Evolutionary conservation across 495 filamentous ascomycete species (phyloP).

Genomic region (Jackrogersella minutella): DNA sequence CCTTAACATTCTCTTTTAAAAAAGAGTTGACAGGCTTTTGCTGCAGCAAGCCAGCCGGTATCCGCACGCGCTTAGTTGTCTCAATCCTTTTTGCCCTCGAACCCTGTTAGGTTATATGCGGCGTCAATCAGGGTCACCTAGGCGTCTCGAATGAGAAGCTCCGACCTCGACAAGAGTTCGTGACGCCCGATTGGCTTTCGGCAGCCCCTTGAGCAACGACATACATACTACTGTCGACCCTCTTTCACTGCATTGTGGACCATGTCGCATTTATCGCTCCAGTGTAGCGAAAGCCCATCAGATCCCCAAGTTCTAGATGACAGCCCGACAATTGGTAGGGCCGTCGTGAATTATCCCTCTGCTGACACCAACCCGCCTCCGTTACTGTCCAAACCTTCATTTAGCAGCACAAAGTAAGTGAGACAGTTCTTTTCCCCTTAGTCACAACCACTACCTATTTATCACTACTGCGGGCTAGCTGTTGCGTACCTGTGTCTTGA

Average conservation of each 20-base stretch:
- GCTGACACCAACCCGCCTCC: conserved; percentile 23
- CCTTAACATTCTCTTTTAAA: background rate
- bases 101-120: conserved; percentile 51
- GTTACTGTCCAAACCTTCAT: conserved; percentile 18
- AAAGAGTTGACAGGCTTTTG: conserved; percentile 14
- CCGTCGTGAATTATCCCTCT: conserved; percentile 44
- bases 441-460: background rate
- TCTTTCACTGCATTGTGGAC: conserved; percentile 35
- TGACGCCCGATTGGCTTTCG: conserved; percentile 38
- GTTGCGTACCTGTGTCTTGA: background rate
- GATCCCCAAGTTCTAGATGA: conserved; percentile 41
- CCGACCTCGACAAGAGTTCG: conserved; percentile 44
- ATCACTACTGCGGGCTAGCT: background rate
- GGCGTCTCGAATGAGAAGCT: conserved; percentile 58
- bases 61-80: conserved; percentile 39
- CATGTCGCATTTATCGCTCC: conserved; percentile 59
- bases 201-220: conserved; percentile 30
- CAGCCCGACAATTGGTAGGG: conserved; percentile 44
- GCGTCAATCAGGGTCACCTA: conserved; percentile 58
- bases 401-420: conserved; percentile 30
- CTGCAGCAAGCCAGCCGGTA: conserved; percentile 16
- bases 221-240: conserved; percentile 17
- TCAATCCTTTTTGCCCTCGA: conserved; percentile 29
- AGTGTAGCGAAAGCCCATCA: conserved; percentile 49
- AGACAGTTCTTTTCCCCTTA: background rate